phyloP scores from a whole-genome alignment of 495 filamentous ascomycete genomes.

The Rhypophila decipiens region DNA sequence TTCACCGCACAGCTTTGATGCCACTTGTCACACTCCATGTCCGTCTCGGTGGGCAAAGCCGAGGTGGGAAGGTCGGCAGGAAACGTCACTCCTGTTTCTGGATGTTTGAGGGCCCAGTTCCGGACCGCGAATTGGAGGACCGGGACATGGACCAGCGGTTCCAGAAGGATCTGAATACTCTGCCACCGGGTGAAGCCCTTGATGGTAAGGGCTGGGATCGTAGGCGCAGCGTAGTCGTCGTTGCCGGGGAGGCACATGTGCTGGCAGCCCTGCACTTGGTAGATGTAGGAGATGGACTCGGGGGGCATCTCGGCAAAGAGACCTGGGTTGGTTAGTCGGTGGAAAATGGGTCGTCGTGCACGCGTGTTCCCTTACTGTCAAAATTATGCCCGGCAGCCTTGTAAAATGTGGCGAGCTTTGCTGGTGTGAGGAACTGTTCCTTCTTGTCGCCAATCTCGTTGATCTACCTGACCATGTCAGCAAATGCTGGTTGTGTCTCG shows the following conservation, averaged over 20 bases:
- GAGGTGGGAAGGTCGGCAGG: constrained; percentile 69
- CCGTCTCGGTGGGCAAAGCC: constrained; percentile 68
- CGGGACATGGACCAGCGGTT: constrained; percentile 78
- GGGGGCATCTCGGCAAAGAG: constrained; percentile 76
- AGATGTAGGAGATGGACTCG: constrained; percentile 78
- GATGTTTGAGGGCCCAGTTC: constrained; percentile 67
- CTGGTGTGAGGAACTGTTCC: constrained; percentile 61
- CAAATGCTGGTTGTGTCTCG: background rate
- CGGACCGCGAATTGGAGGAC: constrained; percentile 76
- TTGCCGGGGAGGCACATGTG: constrained; percentile 61
- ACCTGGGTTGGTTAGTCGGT: constrained; percentile 16
- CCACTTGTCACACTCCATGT: constrained; percentile 75
- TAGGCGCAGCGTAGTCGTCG: constrained; percentile 67
- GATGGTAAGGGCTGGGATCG: constrained; percentile 72
- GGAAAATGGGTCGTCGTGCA: background rate
- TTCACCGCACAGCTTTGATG: constrained; percentile 63
- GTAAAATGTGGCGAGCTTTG: constrained; percentile 85
- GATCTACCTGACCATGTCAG: constrained; percentile 33
- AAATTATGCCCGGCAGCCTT: constrained; percentile 83
- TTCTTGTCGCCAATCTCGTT: constrained; percentile 59
- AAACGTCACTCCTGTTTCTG: constrained; percentile 63
- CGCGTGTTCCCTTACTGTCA: constrained; percentile 48
- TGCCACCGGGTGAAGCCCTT: constrained; percentile 91
- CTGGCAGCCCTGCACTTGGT: constrained; percentile 83
- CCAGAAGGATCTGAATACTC: constrained; percentile 82